Conservation (phyloP, 129 eudicot species). For the Artemisia annua region DNA sequence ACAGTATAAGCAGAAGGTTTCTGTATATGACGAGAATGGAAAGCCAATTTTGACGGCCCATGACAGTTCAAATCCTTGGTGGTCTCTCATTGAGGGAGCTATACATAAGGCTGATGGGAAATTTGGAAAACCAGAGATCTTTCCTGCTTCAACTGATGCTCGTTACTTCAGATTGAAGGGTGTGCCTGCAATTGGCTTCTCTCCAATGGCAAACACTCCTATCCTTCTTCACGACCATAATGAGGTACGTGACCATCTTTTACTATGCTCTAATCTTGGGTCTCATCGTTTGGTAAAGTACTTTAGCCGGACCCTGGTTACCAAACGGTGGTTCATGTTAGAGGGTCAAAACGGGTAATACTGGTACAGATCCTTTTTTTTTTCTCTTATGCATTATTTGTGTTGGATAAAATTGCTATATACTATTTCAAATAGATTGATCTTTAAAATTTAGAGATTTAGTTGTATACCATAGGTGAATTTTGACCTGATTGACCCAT, state of each 20-base stretch:
- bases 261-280: constrained; percentile 11
- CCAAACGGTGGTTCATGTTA: background rate
- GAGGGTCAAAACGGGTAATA: background rate
- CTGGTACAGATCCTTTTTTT: background rate
- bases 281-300: background rate
- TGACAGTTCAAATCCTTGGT: constrained; percentile 92
- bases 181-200: constrained; percentile 90
- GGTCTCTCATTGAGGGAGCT: constrained; percentile 80
- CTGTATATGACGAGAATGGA: constrained; percentile 63
- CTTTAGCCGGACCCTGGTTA: background rate
- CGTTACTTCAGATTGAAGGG: constrained; percentile 77
- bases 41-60: constrained; percentile 62
- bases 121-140: constrained; percentile 82
- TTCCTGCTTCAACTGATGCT: constrained; percentile 94
- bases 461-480: no score
- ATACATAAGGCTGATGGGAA: constrained; percentile 57
- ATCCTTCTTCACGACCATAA: constrained; percentile 92
- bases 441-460: no score
- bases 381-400: no score
- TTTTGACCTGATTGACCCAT: no score
- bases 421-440: no score
- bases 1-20: constrained; percentile 77
- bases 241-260: constrained; percentile 52
- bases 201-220: constrained; percentile 99
- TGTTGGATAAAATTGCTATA: no score